Conservation (phyloP, 495 filamentous ascomycete species). For the Aspergillus saccharolyticus region DNA sequence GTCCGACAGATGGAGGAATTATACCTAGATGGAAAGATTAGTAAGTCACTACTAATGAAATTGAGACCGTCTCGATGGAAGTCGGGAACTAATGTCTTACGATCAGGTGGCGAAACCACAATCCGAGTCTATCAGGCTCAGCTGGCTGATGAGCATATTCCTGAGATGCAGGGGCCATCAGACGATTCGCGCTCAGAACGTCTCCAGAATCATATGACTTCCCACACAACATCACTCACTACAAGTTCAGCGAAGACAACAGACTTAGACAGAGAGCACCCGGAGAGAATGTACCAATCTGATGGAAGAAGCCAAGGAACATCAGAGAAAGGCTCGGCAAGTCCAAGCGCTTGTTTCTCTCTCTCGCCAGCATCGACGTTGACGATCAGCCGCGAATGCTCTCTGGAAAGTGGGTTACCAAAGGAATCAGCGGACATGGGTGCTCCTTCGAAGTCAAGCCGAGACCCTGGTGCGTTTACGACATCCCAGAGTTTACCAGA, state of each 20-base stretch:
- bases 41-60: constrained; percentile 38
- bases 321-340: constrained; percentile 8
- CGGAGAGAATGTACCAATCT: neutral
- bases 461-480: constrained; percentile 1
- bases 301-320: neutral
- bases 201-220: too few relatives aligned
- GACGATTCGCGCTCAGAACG: neutral
- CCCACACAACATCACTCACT: neutral
- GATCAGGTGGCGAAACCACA: constrained; percentile 18
- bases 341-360: constrained; percentile 7
- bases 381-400: constrained; percentile 17
- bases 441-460: constrained; percentile 8
- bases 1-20: constrained; percentile 60
- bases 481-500: constrained; percentile 12
- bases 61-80: neutral
- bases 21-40: constrained; percentile 54
- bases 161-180: constrained; percentile 9
- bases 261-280: neutral
- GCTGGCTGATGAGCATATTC: constrained; percentile 14
- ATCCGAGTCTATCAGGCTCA: constrained; percentile 24
- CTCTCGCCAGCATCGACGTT: constrained; percentile 17
- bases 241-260: neutral
- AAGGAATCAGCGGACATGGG: constrained; percentile 15
- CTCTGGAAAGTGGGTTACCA: constrained; percentile 17
- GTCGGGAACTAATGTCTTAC: neutral